Conservation (phyloP, 768 basidiomycete species). For the Candolleomyces aberdarensis region DNA sequence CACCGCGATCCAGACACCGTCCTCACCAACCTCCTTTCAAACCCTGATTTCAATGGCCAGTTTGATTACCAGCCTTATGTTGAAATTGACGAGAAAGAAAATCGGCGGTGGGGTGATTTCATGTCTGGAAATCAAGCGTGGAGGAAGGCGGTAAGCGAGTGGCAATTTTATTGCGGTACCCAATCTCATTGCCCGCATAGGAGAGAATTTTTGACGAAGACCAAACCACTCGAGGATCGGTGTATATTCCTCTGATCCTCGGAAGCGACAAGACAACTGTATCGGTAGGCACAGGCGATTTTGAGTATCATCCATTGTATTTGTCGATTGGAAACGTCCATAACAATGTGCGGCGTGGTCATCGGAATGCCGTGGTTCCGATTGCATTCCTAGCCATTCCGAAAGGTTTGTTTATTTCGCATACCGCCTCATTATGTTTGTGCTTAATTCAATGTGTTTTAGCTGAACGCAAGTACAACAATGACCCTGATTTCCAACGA, state of each 20-base stretch:
- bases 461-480: slow-evolving; percentile 7
- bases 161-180: too few species aligned
- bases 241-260: slow-evolving; percentile 30
- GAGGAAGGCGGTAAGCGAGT: too few species aligned
- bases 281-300: slow-evolving; percentile 34
- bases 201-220: slow-evolving; percentile 22
- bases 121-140: slow-evolving; percentile 46
- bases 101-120: slow-evolving; percentile 29
- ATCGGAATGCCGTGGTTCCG: slow-evolving; percentile 26
- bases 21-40: slow-evolving; percentile 26
- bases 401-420: not conserved
- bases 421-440: too few species aligned
- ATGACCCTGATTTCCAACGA: slow-evolving; percentile 6
- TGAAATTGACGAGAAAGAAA: slow-evolving; percentile 11
- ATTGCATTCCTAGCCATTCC: slow-evolving; percentile 27
- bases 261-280: slow-evolving; percentile 37
- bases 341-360: slow-evolving; percentile 29
- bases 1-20: slow-evolving; percentile 26
- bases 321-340: slow-evolving; percentile 29
- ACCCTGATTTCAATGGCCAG: slow-evolving; percentile 29
- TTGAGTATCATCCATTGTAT: slow-evolving; percentile 36
- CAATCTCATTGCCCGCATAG: too few species aligned
- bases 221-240: slow-evolving; percentile 21
- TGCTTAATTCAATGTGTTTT: too few species aligned
- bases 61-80: slow-evolving; percentile 26